Evolutionary conservation across 805 yeast genomes (phyloP), one percentile per base, ranked within the genome.

Genomic region (Starmerella kuoi): DNA sequence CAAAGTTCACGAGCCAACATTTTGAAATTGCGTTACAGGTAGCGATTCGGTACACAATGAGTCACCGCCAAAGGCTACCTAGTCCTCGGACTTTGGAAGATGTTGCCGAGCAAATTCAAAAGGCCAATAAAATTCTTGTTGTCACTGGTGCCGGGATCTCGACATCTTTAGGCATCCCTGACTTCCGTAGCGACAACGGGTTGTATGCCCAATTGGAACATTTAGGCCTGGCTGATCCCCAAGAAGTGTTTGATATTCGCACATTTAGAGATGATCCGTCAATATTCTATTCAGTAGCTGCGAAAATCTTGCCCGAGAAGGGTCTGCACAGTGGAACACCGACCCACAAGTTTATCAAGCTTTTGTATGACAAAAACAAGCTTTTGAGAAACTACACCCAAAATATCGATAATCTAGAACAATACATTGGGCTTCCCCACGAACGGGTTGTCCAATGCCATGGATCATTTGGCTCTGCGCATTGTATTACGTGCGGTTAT

Each of bases 61-160:
- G 32, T 35, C 45, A 44, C 20, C 50, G 54, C 27, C 41, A 32
- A 32, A 55, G 55, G 27, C 47, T 53, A 21, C 46, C 45, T 17
- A 15, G 7, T 20, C 55, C 54, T 3, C 55, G 56, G 21, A 73
- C 79, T 0, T 53, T 83, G 2, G 79, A 76, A 9, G 74, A 77
- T 46, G 74, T 79, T 2, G 60, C 73, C 2, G 65, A 63, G 2
- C 70, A 71, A 28, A 65, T 87, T 19, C 50, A 64, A n/a, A 63
- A 62, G 5, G 73, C 91, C 0, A 56, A 68, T 12, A 77, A 74
- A 31, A 69, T 86, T 9, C 55, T 87, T 45, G 86, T 86, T 0
- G 59, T 86, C 19, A 83, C 95, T 0, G 96, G 96, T 14, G 96
- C 96, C 0, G 96, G 96, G 20, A 84, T 86, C 41, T 81, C 93